A percentile compares a stretch with the other conserved stretches of the same genome.
These are phyloP conservation scores for Colletotrichum sp. DNA, from an alignment of 2,329 filamentous ascomycete species.

Conservation along the genomic window DNA sequence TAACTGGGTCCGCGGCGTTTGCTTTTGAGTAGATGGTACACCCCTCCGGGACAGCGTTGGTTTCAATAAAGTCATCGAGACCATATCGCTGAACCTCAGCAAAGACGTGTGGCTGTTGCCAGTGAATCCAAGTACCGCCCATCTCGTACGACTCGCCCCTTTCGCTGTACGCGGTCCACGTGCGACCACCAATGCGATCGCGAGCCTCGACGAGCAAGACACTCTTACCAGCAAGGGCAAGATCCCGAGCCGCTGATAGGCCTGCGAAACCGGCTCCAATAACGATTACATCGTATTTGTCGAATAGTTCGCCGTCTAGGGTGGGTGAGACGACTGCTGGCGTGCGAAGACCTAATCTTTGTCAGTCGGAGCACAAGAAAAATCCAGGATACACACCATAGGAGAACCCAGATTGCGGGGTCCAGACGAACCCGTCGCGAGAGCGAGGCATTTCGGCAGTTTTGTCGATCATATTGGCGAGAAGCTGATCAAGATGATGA, in stretches of 20 bases:
- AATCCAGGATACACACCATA: neutral
- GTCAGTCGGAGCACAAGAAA: neutral
- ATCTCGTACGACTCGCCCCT: neutral
- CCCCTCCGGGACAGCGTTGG: neutral
- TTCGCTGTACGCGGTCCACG: neutral
- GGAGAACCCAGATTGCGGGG: neutral
- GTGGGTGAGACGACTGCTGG: neutral
- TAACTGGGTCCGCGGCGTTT: neutral
- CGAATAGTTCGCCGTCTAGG: neutral
- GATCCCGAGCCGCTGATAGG: neutral
- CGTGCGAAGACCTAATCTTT: neutral
- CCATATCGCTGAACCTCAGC: neutral
- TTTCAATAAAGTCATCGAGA: neutral
- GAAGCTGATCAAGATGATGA: neutral
- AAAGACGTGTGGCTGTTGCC: neutral
- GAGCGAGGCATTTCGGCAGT: neutral
- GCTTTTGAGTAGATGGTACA: neutral
- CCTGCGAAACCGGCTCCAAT: neutral
- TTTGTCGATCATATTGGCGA: neutral
- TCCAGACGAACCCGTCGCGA: neutral
- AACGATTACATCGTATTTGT: neutral
- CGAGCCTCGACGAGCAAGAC: neutral
- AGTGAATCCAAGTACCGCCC: neutral
- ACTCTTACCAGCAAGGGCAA: neutral
- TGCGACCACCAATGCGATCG: neutral